Evolutionary conservation across 2,329 filamentous ascomycete genomes (phyloP), one percentile per base, ranked within the genome.

Genomic region (Botrytis sinoallii): DNA sequence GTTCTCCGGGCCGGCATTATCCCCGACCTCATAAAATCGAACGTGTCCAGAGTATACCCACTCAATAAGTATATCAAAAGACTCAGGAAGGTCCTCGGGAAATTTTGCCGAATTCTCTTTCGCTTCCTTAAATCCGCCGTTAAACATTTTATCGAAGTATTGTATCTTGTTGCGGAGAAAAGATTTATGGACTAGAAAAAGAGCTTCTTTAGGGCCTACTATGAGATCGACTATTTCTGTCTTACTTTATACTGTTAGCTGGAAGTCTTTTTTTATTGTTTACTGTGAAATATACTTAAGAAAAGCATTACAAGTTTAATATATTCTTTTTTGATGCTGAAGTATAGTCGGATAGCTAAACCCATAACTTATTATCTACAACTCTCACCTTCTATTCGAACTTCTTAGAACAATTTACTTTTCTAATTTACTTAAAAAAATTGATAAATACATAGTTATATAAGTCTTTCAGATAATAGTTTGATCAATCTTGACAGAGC

Each of bases 81-180:
- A 20, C 25, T 70, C 2, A 20, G 40, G 40, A 32, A 25, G 6
- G 40, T 75, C 72, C n/a, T 75, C 73, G 18, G 73, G 66, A 25
- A 75, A 73, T 0, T 1, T 66, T 25, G 66, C 70, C 6, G 22
- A 38, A 38, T 40, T 48, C 5, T 29, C 40, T 14, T 2, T 25
- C 6, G 69, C 52, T 68, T 75, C 74, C 3, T 42, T 22, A 20
- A 74, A 75, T 32, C 42, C n/a, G 1, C 42, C 42, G 12, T 61
- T 66, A 38, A 76, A 76, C 71, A 75, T 74, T 5, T 55, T 74
- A 0, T 66, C 22, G 46, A 76, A 74, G 44, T 75, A 74, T 14
- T 38, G 48, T 10, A 76, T 65, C 12, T 74, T 52, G 20, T 32
- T 25, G 12, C 59, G 38, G 10, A 38, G 32, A 25, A 60, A 8